Base-by-base conservation (phyloP, 2,329 filamentous ascomycete genomes). In the Pseudogymnoascus sp. region DNA sequence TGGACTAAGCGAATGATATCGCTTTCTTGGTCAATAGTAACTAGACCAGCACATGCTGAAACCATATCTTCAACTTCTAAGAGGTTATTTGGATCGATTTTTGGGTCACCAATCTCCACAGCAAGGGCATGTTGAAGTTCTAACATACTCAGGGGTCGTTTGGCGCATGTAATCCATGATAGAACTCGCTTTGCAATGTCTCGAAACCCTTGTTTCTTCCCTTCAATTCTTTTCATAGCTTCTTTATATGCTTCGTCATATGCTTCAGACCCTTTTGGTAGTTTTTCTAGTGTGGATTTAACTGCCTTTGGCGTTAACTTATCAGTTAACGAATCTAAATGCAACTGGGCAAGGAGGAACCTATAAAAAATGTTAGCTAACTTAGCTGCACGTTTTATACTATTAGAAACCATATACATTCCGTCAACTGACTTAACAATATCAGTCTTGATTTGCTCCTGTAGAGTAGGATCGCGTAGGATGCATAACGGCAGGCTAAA, bases 101-200 rank as follows among this genome's bases (percentile, higher is more conserved):
- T 61, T 0, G 39, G 0, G 2, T 64, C 36, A 0, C 62, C 70
- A 1, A 50, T 0, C 28, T 75, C 71, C 0, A 75, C 66, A 0
- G 74, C 76, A 8, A 80, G 69, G 0, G 76, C 77, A 62, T 78
- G 70, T 58, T 71, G 70, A 3, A 80, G 68, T 59, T 79, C 75
- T 0, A 18, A 0, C 0, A 59, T 65, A 0, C 62, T 71, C 0
- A 79, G 60, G 0, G 65, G 70, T 30, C 71, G 68, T 37, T 65
- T 71, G 0, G 75, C 69, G 30, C 62, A 75, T 0, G 68, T 68
- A 9, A 80, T 71, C 77, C 75, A 80, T 0, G 69, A 68, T 0
- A 80, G 60, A 3, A 71, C 67, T 15, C 73, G 60, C 6, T 68
- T 73, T 0, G 78, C 78, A 33, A 78, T 66, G 0, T 70, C 58